Evolutionary conservation across 2,329 filamentous ascomycete species (phyloP), one percentile per base, ranked within the genome.

Genomic region (Septoria linicola): DNA sequence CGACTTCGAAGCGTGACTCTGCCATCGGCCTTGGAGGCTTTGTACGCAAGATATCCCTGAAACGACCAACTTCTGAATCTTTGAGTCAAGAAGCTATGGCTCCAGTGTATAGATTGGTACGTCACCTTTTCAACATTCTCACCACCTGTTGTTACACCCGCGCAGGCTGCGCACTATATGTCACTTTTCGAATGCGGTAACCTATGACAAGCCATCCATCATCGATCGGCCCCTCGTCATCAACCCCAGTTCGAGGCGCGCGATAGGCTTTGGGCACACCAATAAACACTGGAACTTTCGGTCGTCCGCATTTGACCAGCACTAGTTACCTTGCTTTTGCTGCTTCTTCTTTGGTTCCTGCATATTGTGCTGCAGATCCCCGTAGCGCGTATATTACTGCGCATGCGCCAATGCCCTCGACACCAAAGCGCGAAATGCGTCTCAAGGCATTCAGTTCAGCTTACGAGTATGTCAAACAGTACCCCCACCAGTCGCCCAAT

Each of bases 41-140:
- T 14, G 53, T 57, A 23, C 47, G 51, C 16, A 44, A 51, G 27
- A 51, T 56, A 48, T 56, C 57, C 51, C 34, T 54, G 55, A 54
- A 58, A 47, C 47, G 50, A 42, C 31, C 36, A 21, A 31, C 37
- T 16, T 42, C 46, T 19, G 37, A 41, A 4, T 17, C 40, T 31
- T 31, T 30, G 32, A 53, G 56, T 31, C 45, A 49, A 21, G 48
- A 42, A 49, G 41, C 35, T 20, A 60, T 61, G 59, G 54, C 60
- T 21, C 58, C 59, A 8, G 55, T 61, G 16, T 62, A 62, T 48
- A 48, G 59, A 44, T 49, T 62, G 55, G 60, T 62, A 58, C 41
- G 60, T 59, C 32, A 34, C 40, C 20, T 40, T 49, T 43, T 41
- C 30, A 31, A 20, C 41, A 17, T 34, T 19, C 39, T 45, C 34